Percentiles rank a stretch among this genome's conserved stretches.
These are phyloP conservation scores for Suillus occidentalis DNA, from an alignment of 768 basidiomycete species.

Conservation along the genomic window DNA sequence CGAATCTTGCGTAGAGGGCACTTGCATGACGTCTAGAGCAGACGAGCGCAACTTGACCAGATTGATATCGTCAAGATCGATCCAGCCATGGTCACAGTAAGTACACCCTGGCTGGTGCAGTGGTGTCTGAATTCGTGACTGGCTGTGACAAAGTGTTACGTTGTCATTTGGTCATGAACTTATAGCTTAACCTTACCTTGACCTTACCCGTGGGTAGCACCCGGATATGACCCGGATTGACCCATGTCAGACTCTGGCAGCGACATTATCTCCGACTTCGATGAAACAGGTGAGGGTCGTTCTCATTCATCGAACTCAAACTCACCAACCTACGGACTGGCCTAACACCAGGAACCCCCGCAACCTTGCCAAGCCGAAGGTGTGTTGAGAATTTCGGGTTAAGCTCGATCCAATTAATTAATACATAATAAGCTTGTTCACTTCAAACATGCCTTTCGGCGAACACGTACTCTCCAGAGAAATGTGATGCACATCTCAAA, in stretches of 20 bases:
- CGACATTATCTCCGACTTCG: not conserved
- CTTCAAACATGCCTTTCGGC: slow-evolving; percentile 63
- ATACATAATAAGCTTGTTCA: slow-evolving; percentile 50
- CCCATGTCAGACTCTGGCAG: too few relatives aligned
- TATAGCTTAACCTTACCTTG: too few relatives aligned
- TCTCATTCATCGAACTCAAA: not conserved
- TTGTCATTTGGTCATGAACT: too few relatives aligned
- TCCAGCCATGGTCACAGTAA: not conserved
- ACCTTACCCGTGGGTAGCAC: too few relatives aligned
- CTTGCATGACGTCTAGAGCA: not conserved
- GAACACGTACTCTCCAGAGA: slow-evolving; percentile 65
- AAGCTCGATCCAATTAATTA: not conserved
- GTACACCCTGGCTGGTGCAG: not conserved
- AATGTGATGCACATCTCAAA: slow-evolving; percentile 52
- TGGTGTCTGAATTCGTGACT: too few relatives aligned
- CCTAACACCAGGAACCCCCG: not conserved
- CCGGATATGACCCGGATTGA: too few relatives aligned
- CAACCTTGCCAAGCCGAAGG: slow-evolving; percentile 2
- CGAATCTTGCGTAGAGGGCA: too few relatives aligned
- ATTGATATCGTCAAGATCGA: not conserved
- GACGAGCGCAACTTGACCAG: not conserved
- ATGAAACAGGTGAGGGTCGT: not conserved
- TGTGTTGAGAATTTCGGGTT: not conserved
- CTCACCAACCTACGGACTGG: not conserved
- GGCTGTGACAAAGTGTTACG: not conserved